Evolutionary conservation across 371 early-diverging fungal genomes (phyloP).

Genomic region (Haplosporangium sp.): DNA sequence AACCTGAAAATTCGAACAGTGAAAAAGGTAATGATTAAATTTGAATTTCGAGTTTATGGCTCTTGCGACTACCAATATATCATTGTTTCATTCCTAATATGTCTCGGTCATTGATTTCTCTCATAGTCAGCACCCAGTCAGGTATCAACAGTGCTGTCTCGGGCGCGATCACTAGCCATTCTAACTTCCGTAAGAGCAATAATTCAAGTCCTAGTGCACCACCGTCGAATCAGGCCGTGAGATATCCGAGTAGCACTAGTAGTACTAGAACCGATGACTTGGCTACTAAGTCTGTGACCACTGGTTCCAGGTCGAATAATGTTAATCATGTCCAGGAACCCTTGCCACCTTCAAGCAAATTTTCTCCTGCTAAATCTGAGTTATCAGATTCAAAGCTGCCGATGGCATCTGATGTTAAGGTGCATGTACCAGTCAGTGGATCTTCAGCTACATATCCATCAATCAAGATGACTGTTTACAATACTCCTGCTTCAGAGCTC

Average conservation of each 20-base stretch:
- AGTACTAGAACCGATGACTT: no score
- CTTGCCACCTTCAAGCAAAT: not conserved
- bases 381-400: not conserved
- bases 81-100: not conserved
- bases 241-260: not conserved
- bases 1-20: not conserved
- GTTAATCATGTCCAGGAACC: not conserved
- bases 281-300: no score
- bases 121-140: not conserved
- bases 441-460: slow-evolving; percentile 1
- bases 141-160: not conserved
- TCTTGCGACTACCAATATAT: not conserved
- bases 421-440: not conserved
- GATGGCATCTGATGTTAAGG: not conserved
- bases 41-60: not conserved
- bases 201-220: not conserved
- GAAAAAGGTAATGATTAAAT: not conserved
- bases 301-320: not conserved
- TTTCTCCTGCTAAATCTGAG: not conserved
- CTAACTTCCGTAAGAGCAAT: not conserved
- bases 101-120: not conserved
- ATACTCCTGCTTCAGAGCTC: not conserved
- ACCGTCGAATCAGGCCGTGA: not conserved
- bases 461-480: slow-evolving; percentile 21
- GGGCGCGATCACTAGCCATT: not conserved